Conservation (phyloP, 139 green algal genomes). For the Marvania coccoides region DNA sequence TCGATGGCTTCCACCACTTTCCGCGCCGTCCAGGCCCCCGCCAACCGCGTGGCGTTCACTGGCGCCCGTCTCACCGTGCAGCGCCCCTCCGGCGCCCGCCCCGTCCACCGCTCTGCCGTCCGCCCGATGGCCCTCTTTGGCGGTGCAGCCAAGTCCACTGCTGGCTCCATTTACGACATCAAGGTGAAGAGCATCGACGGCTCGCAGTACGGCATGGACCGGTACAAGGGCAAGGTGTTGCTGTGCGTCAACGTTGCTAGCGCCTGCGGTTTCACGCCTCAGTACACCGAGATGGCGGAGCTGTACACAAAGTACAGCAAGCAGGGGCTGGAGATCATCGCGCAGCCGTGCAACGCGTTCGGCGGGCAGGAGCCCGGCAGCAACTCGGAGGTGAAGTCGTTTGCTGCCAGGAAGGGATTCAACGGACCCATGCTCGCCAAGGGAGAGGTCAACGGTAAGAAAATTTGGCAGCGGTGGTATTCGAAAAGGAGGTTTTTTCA, state of each 20-base stretch:
- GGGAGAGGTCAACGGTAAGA: conserved; percentile 55
- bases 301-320: conserved; percentile 64
- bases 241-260: conserved; percentile 67
- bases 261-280: conserved; percentile 38
- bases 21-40: too few relatives aligned
- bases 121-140: conserved; percentile 6
- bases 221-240: conserved; percentile 60
- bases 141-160: conserved; percentile 6
- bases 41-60: neutral
- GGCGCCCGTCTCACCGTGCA: neutral
- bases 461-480: neutral
- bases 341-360: conserved; percentile 77
- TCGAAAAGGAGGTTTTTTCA: neutral
- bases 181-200: conserved; percentile 33
- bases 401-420: conserved; percentile 46
- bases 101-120: neutral
- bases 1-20: too few relatives aligned
- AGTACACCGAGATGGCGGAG: conserved; percentile 53
- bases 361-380: conserved; percentile 64
- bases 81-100: neutral
- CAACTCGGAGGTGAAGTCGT: conserved; percentile 61
- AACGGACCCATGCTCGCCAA: conserved; percentile 61
- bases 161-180: neutral
- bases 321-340: conserved; percentile 64
- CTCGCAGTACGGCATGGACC: conserved; percentile 28